Conservation (phyloP, 495 filamentous ascomycete species). For the Durotheca rogersii region DNA sequence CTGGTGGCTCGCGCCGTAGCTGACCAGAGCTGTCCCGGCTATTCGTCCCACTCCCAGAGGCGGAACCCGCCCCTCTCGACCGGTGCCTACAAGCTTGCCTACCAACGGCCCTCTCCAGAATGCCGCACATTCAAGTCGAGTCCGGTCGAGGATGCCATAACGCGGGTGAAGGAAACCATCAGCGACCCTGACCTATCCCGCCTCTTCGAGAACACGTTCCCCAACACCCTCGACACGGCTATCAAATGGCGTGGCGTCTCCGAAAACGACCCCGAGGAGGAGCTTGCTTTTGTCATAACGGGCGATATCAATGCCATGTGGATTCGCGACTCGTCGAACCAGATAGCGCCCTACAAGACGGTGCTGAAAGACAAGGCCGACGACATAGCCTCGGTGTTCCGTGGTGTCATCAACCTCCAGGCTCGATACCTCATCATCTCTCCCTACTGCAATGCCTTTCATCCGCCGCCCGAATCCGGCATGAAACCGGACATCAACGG, state of each 20-base stretch:
- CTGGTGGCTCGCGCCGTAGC: conserved; percentile 5
- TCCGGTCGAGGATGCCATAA: conserved; percentile 53
- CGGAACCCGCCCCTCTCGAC: conserved; percentile 41
- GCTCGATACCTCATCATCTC: conserved; percentile 57
- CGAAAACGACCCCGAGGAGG: conserved; percentile 52
- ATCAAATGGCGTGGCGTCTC: conserved; percentile 62
- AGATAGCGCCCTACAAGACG: conserved; percentile 60
- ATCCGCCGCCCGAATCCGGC: conserved; percentile 57
- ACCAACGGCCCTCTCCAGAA: conserved; percentile 53
- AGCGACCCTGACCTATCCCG: conserved; percentile 60
- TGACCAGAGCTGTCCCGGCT: conserved; percentile 25
- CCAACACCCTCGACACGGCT: conserved; percentile 63
- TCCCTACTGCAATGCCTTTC: conserved; percentile 64
- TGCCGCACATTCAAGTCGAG: conserved; percentile 61
- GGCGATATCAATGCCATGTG: conserved; percentile 69
- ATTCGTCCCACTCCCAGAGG: conserved; percentile 25
- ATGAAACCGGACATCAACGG: conserved; percentile 51
- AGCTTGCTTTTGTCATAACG: conserved; percentile 64
- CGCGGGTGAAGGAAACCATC: conserved; percentile 48
- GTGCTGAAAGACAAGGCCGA: conserved; percentile 52
- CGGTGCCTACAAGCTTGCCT: conserved; percentile 52
- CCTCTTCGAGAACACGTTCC: conserved; percentile 62
- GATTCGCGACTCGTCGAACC: conserved; percentile 63
- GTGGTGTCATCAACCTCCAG: conserved; percentile 61
- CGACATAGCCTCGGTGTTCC: conserved; percentile 59